Percentiles rank a stretch among this genome's conserved stretches.
Evolutionary conservation across 208 protist species (phyloP).

Genomic region (Trypanosomatidae sp.): DNA sequence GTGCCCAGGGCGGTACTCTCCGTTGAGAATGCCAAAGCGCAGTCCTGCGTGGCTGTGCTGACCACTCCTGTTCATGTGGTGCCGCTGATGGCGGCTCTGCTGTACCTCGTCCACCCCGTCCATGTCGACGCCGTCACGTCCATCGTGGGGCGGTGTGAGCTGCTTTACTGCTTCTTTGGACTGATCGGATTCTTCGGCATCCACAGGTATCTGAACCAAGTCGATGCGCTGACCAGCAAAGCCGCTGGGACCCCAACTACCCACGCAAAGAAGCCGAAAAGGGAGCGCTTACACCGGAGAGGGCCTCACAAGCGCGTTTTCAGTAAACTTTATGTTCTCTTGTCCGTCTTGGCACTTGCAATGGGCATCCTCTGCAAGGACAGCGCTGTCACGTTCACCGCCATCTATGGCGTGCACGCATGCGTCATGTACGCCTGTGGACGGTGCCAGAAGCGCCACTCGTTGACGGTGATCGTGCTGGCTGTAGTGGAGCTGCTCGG

Average conservation of each 20-base stretch:
- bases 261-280: no score
- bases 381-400: slow-evolving; percentile 73
- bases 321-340: slow-evolving; percentile 24
- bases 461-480: slow-evolving; percentile 14
- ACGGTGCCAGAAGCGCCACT: slow-evolving; percentile 9
- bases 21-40: not conserved
- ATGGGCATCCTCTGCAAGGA: slow-evolving; percentile 62
- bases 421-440: slow-evolving; percentile 32
- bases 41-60: slow-evolving; percentile 10
- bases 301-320: not conserved
- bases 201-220: slow-evolving; percentile 31
- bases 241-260: not conserved
- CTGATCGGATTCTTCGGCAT: slow-evolving; percentile 46
- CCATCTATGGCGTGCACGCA: slow-evolving; percentile 52
- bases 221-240: not conserved
- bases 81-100: slow-evolving; percentile 37
- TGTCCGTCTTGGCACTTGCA: slow-evolving; percentile 11
- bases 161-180: slow-evolving; percentile 68
- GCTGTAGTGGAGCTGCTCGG: slow-evolving; percentile 20
- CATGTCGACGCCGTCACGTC: slow-evolving; percentile 84
- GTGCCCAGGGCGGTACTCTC: not conserved
- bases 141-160: slow-evolving; percentile 80
- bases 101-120: slow-evolving; percentile 84
- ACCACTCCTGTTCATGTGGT: slow-evolving; percentile 17
- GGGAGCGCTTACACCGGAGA: no score